Base-by-base conservation (phyloP, 441 rosid genomes). In the Omphalea diandra region DNA sequence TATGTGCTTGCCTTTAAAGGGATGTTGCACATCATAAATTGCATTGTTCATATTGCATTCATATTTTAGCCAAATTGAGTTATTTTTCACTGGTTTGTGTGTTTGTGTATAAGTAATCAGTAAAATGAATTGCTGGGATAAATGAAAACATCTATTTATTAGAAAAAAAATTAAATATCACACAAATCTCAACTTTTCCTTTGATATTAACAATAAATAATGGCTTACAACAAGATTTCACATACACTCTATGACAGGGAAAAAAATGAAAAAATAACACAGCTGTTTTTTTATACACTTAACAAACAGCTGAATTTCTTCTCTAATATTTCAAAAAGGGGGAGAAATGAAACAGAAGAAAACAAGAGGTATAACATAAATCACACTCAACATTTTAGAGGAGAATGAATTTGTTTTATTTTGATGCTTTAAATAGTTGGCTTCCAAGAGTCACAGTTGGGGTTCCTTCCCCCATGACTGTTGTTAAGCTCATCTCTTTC, bases 231-330 rank as follows among this genome's bases (percentile, higher is more conserved):
- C 67, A 80, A 46, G 65, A 65, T 67, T 76, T 67, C 54, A 73
- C 65, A 29, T 71, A 78, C 68, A 68, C n/a, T 65, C 69, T 63
- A 70, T 56, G 67, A 62, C 57, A 74, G 67, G 74, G 69, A 41
- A 78, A 79, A 78, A 40, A 77, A 76, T 67, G 38, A 85, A 84
- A 70, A 75, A 73, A 77, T 79, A 76, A 67, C 64, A 65, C 88
- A 85, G 88, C 92, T 80, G 87, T 85, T 82, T 78, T 90, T 86
- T 90, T 70, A 76, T 90, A 90, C 97, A 93, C 82, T 93, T 88
- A 74, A 61, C 85, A 88, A 86, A 83, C 91, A 90, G 11, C 85
- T 82, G 87, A 75, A 75, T 72, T 77, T 76, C 88, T 83, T 77
- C 76, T 63, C 68, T 77, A 31, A 73, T 63, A 60, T 56, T 81